phyloP scores from a whole-genome alignment of 441 rosid species.

The Erodium trifolium region DNA sequence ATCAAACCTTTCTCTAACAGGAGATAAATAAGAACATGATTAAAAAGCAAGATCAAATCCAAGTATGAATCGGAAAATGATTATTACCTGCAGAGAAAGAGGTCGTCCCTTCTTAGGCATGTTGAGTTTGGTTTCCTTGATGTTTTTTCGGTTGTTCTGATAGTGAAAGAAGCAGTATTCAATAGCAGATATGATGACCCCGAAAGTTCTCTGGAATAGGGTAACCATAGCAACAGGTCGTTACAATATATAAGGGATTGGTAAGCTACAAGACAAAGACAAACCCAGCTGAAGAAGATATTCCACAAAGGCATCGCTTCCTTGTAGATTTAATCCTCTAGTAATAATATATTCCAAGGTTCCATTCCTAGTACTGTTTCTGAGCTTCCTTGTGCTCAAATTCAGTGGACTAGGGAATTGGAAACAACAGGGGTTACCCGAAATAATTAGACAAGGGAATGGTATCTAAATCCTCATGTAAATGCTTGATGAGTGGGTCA shows the following conservation, averaged over 20 bases:
- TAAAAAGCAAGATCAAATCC: slow-evolving; percentile 10
- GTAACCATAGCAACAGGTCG: slow-evolving; percentile 30
- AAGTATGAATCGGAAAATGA: not conserved
- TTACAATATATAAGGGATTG: slow-evolving; percentile 19
- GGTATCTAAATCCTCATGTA: slow-evolving; percentile 25
- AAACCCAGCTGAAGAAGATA: slow-evolving; percentile 41
- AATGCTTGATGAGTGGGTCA: slow-evolving; percentile 25
- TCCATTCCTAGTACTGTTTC: slow-evolving; percentile 18
- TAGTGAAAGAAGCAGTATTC: slow-evolving; percentile 47
- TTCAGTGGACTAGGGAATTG: slow-evolving; percentile 11
- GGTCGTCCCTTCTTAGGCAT: slow-evolving; percentile 59
- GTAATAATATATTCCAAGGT: slow-evolving; percentile 33
- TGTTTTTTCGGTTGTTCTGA: slow-evolving; percentile 28
- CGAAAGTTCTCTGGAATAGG: slow-evolving; percentile 38
- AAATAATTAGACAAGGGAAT: slow-evolving; percentile 27
- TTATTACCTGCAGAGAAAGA: slow-evolving; percentile 72
- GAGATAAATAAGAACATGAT: too few species aligned
- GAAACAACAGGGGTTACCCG: not conserved
- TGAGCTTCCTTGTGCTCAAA: slow-evolving; percentile 23
- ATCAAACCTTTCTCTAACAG: too few species aligned
- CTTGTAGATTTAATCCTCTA: slow-evolving; percentile 18
- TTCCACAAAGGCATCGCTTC: slow-evolving; percentile 40
- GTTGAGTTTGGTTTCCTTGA: slow-evolving; percentile 31
- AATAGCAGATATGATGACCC: slow-evolving; percentile 45
- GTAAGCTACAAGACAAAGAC: slow-evolving; percentile 13